A percentile compares a stretch with the other conserved stretches of the same genome.
Conservation (phyloP, 2,329 filamentous ascomycete species). For the Xylariales sp. region DNA sequence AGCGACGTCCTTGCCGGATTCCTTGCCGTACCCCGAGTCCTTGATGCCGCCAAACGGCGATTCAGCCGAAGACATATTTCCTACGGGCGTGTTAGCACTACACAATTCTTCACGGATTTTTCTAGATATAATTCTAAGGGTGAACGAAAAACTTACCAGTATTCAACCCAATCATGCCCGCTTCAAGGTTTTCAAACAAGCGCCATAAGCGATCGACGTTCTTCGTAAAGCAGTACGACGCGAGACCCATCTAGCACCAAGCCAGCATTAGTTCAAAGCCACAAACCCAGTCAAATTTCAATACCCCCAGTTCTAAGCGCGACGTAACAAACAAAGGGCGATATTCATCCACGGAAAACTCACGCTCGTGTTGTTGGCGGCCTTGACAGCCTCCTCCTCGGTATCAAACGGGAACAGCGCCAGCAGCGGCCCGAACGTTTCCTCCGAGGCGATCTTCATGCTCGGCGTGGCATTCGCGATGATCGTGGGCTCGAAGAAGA, state of each 20-base stretch:
- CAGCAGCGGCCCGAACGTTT: constrained; percentile 69
- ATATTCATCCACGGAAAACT: constrained; percentile 1
- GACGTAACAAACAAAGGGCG: neutral
- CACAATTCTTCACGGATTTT: neutral
- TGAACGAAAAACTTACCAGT: constrained; percentile 53
- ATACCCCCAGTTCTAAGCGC: too few relatives aligned
- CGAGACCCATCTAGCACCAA: constrained; percentile 62
- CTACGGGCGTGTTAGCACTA: constrained; percentile 25
- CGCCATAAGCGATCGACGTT: constrained; percentile 68
- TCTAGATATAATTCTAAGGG: neutral
- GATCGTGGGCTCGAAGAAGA: constrained; percentile 74
- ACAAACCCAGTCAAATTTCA: too few relatives aligned
- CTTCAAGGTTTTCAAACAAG: constrained; percentile 69
- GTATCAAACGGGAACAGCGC: constrained; percentile 67
- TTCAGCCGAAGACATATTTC: constrained; percentile 57
- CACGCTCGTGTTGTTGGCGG: constrained; percentile 65
- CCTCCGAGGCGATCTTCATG: constrained; percentile 63
- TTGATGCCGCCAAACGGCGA: constrained; percentile 62
- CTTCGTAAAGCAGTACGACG: constrained; percentile 69
- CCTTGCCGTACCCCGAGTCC: constrained; percentile 60
- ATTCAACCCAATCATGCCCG: constrained; percentile 60
- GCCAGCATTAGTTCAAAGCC: constrained; percentile 1
- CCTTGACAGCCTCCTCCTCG: constrained; percentile 64
- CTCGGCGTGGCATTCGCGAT: constrained; percentile 60
- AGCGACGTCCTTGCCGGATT: constrained; percentile 60